These are phyloP conservation scores for Eucalyptus polyanthemos DNA, from an alignment of 345 rosid genomes.

Conservation along the genomic window DNA sequence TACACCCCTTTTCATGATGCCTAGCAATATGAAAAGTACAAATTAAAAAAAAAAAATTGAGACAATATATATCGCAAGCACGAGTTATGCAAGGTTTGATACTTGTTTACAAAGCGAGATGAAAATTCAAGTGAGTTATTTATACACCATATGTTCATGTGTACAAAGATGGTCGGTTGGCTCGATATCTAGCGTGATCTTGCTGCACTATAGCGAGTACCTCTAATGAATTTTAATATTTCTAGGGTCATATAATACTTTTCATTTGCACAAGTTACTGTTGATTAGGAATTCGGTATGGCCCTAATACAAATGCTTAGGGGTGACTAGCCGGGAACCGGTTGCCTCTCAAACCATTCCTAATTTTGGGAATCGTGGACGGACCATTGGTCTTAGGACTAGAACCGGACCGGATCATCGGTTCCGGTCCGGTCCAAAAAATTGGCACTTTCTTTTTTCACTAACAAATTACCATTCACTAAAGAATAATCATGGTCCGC, in stretches of 20 bases:
- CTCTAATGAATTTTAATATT: background rate
- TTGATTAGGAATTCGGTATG: background rate
- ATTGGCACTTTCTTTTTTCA: too few species aligned
- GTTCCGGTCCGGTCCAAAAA: too few species aligned
- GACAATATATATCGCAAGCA: background rate
- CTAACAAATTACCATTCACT: too few species aligned
- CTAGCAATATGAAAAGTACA: background rate
- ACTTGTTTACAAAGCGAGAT: background rate
- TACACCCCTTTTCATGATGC: background rate
- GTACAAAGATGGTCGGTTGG: background rate
- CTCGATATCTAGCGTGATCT: rapidly evolving
- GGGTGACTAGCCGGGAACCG: too few species aligned
- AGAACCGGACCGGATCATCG: too few species aligned
- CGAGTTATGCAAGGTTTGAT: background rate
- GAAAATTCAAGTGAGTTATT: background rate
- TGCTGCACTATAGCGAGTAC: background rate
- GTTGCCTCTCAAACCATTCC: too few species aligned
- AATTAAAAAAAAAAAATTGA: background rate
- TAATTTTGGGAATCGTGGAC: too few species aligned
- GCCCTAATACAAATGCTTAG: background rate
- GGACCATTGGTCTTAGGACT: too few species aligned
- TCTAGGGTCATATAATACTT: background rate
- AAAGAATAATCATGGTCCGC: too few species aligned
- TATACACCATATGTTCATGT: background rate
- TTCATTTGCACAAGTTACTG: background rate